phyloP scores from a whole-genome alignment of 169 alveolate genomes.

The Cryptosporidium canis region DNA sequence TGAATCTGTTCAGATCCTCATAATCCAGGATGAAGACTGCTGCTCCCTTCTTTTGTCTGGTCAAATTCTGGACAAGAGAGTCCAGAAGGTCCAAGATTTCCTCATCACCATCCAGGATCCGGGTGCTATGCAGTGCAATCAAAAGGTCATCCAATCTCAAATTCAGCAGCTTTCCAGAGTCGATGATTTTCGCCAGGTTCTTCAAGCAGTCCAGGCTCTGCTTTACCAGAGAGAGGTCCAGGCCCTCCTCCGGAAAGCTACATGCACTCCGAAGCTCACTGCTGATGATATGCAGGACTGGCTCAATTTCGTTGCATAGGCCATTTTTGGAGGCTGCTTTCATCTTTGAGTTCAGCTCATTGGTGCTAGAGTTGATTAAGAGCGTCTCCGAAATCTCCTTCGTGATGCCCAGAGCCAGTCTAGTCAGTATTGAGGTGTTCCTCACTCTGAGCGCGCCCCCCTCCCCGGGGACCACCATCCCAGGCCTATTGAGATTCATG shows the following conservation, averaged over 20 bases:
- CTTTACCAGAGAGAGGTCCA: not conserved
- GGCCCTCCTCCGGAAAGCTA: not conserved
- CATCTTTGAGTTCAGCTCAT: constrained; percentile 17
- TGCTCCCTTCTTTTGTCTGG: constrained; percentile 14
- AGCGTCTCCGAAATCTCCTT: constrained; percentile 25
- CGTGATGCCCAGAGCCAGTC: constrained; percentile 21
- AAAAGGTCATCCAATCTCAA: constrained; percentile 35
- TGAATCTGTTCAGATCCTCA: constrained; percentile 23
- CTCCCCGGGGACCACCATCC: not conserved
- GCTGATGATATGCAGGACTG: constrained; percentile 13
- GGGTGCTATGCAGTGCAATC: not conserved
- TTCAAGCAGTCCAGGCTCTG: constrained; percentile 9
- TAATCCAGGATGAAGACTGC: not conserved
- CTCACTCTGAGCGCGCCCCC: not conserved
- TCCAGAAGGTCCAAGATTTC: constrained; percentile 28
- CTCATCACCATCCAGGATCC: not conserved
- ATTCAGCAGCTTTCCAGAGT: constrained; percentile 5
- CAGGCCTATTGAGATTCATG: not conserved
- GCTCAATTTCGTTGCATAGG: constrained; percentile 11
- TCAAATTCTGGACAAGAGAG: constrained; percentile 12
- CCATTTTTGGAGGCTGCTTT: constrained; percentile 24
- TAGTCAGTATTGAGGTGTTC: not conserved
- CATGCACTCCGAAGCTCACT: not conserved
- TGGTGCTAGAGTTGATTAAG: not conserved
- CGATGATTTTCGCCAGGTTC: constrained; percentile 19